phyloP scores from a whole-genome alignment of 176 grass and related monocot species.

The Zea luxurians region DNA sequence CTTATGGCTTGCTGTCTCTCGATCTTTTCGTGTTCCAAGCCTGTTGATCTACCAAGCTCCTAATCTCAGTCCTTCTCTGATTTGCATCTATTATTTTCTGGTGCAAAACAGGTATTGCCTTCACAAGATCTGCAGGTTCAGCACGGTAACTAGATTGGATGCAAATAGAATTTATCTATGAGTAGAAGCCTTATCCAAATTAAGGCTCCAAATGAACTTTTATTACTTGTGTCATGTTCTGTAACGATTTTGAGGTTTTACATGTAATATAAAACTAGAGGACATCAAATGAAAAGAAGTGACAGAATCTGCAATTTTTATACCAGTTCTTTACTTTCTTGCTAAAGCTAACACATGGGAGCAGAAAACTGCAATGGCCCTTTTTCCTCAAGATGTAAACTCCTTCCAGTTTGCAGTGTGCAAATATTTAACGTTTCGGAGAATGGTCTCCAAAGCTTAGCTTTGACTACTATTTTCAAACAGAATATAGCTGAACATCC shows the following conservation, averaged over 20 bases:
- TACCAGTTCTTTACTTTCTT: conserved; percentile 3
- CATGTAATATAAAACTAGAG: not conserved
- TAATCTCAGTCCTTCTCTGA: conserved; percentile 22
- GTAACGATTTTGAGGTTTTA: not conserved
- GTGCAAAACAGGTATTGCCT: conserved; percentile 37
- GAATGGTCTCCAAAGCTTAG: not conserved
- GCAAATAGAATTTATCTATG: no score
- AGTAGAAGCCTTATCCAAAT: not conserved
- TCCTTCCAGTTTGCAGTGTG: not conserved
- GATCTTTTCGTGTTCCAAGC: conserved; percentile 5
- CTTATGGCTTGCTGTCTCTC: conserved; percentile 23
- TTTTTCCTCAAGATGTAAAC: not conserved
- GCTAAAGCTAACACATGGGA: conserved; percentile 31
- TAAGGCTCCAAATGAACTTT: not conserved
- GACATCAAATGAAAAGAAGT: not conserved
- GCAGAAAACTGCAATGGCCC: not conserved
- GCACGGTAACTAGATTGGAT: no score
- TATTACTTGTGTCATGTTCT: not conserved
- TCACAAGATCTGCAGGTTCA: conserved; percentile 39
- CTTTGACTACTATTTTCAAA: not conserved
- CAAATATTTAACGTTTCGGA: not conserved
- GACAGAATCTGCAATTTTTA: not conserved
- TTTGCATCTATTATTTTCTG: conserved; percentile 37
- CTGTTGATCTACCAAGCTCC: not conserved
- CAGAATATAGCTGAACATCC: not conserved